Evolutionary conservation across 345 rosid species (phyloP).

Genomic region (Gossypium thurberi): DNA sequence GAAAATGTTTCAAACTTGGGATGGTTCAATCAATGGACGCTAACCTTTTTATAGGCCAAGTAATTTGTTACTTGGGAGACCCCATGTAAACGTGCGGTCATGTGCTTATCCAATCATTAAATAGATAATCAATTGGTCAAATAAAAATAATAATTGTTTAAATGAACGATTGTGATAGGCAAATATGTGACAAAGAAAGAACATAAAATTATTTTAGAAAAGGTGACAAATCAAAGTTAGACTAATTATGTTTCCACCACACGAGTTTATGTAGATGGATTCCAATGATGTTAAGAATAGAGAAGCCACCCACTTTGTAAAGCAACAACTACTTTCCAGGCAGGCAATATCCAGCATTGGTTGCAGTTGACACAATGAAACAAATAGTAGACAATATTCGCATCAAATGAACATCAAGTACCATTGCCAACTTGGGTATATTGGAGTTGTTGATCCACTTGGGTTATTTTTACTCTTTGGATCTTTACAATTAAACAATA

Average conservation of each 20-base stretch:
- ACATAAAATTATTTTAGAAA: neutral
- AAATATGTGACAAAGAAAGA: neutral
- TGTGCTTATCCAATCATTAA: neutral
- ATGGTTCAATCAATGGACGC: neutral
- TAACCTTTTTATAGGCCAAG: neutral
- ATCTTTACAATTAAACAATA: neutral
- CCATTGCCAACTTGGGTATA: neutral
- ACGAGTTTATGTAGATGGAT: neutral
- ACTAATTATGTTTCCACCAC: neutral
- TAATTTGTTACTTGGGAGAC: neutral
- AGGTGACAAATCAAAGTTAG: neutral
- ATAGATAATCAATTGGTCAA: neutral
- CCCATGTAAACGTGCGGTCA: neutral
- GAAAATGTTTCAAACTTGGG: neutral
- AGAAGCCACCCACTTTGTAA: neutral
- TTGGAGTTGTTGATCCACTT: neutral
- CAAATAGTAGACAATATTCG: neutral
- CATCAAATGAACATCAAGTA: neutral
- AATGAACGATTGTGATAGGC: neutral
- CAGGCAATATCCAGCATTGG: neutral
- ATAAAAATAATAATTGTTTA: neutral
- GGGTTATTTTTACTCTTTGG: neutral
- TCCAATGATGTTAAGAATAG: neutral
- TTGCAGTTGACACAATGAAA: neutral
- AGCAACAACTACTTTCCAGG: neutral